phyloP scores from a whole-genome alignment of 805 yeast genomes.

The Kuraishia molischiana region DNA sequence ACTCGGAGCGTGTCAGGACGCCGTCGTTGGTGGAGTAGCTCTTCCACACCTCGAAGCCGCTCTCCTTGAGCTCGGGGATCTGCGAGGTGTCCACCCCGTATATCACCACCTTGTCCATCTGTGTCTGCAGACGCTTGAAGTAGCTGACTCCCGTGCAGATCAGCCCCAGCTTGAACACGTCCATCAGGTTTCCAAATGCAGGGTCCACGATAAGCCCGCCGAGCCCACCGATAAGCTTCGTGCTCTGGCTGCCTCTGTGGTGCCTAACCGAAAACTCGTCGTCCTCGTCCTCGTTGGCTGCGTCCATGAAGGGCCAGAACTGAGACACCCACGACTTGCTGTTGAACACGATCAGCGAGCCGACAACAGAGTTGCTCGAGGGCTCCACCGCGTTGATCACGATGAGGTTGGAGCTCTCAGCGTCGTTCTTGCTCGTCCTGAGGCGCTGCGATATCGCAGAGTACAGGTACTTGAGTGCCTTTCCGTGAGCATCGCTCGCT shows the following conservation, averaged over 20 bases:
- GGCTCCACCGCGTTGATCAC: slow-evolving; percentile 47
- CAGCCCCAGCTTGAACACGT: slow-evolving; percentile 45
- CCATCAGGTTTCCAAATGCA: slow-evolving; percentile 38
- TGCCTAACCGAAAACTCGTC: background rate
- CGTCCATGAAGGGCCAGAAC: slow-evolving; percentile 43
- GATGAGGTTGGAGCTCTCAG: slow-evolving; percentile 23
- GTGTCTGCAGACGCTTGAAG: slow-evolving; percentile 24
- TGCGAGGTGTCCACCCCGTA: slow-evolving; percentile 7
- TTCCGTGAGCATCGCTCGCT: slow-evolving; percentile 9
- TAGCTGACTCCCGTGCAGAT: slow-evolving; percentile 46
- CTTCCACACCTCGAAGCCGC: slow-evolving; percentile 15
- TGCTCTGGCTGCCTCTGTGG: background rate
- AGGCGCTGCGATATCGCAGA: slow-evolving; percentile 12
- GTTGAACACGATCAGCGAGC: slow-evolving; percentile 38
- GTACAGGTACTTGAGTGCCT: slow-evolving; percentile 11
- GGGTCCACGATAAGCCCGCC: slow-evolving; percentile 46
- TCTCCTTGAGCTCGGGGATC: slow-evolving; percentile 9
- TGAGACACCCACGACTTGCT: slow-evolving; percentile 32
- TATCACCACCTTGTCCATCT: slow-evolving; percentile 7
- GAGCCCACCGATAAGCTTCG: slow-evolving; percentile 34
- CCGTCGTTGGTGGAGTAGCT: slow-evolving; percentile 13
- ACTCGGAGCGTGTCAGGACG: background rate
- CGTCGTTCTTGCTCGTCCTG: background rate
- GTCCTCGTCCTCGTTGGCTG: slow-evolving; percentile 15
- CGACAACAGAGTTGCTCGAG: slow-evolving; percentile 39